Percentiles rank a stretch among this genome's conserved stretches.
These are phyloP conservation scores for Penicillium psychrosexuale DNA, from an alignment of 2,329 filamentous ascomycete species.

Conservation along the genomic window DNA sequence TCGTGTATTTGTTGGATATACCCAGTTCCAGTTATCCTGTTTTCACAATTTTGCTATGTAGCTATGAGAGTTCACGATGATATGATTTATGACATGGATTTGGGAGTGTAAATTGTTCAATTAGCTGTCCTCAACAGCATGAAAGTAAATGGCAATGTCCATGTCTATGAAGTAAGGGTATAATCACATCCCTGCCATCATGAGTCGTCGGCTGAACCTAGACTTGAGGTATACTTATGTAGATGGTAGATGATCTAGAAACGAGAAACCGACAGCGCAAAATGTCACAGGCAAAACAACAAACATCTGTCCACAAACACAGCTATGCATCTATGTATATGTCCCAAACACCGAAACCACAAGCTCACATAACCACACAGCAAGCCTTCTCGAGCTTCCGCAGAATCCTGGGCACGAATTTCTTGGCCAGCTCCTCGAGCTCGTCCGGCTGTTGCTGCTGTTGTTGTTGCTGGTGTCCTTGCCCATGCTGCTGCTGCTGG, in stretches of 20 bases:
- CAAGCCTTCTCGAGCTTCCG: slow-evolving; percentile 66
- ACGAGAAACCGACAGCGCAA: neutral
- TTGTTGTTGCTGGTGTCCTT: slow-evolving; percentile 40
- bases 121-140: neutral
- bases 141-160: neutral
- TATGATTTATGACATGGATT: slow-evolving; percentile 3
- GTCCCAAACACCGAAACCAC: slow-evolving; percentile 7
- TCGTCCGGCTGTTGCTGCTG: slow-evolving; percentile 55
- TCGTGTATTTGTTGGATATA: slow-evolving; percentile 18
- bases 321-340: slow-evolving; percentile 2
- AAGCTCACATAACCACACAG: slow-evolving; percentile 68
- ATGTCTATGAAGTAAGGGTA: slow-evolving; percentile 4
- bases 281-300: neutral
- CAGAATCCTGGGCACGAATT: slow-evolving; percentile 59
- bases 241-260: neutral
- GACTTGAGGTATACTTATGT: neutral
- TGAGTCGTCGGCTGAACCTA: slow-evolving; percentile 6
- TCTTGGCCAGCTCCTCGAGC: slow-evolving; percentile 59
- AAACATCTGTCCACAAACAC: neutral
- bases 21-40: slow-evolving; percentile 9
- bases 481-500: slow-evolving; percentile 35
- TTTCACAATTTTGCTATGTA: slow-evolving; percentile 1
- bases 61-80: slow-evolving; percentile 9
- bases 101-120: neutral
- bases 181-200: slow-evolving; percentile 5